Conservation (phyloP, 345 rosid genomes). For the Limnanthes douglasii region DNA sequence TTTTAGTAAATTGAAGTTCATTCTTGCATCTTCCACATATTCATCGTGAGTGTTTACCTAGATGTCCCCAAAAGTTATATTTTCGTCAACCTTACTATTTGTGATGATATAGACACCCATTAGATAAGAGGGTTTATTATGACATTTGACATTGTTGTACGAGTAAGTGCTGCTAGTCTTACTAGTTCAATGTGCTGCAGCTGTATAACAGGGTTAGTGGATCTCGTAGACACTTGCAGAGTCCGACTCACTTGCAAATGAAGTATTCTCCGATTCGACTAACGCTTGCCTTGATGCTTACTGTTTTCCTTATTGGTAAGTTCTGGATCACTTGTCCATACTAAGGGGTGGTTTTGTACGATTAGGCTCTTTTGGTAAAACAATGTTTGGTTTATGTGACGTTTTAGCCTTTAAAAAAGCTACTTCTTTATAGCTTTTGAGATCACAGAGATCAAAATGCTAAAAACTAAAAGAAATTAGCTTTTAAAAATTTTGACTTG, state of each 20-base stretch:
- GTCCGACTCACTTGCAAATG: constrained; percentile 26
- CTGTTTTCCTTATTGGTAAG: constrained; percentile 63
- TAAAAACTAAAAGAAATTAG: neutral
- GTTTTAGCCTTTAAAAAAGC: constrained; percentile 1
- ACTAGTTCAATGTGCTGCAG: constrained; percentile 21
- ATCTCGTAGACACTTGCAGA: constrained; percentile 28
- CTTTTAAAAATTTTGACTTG: neutral
- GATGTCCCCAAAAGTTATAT: too few relatives aligned
- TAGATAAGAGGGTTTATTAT: too few relatives aligned
- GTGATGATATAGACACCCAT: too few relatives aligned
- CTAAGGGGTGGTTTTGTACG: neutral
- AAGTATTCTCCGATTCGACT: constrained; percentile 46
- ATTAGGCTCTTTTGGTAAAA: neutral
- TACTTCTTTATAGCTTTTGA: neutral
- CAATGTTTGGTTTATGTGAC: constrained; percentile 1
- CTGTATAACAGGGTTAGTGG: constrained; percentile 22
- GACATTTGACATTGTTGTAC: too few relatives aligned
- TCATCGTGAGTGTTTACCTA: too few relatives aligned
- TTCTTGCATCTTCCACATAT: too few relatives aligned
- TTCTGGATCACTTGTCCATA: constrained; percentile 5
- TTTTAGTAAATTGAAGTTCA: too few relatives aligned
- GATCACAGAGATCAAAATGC: too few relatives aligned
- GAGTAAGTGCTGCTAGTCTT: too few relatives aligned
- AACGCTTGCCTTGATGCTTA: constrained; percentile 45
- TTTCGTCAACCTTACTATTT: neutral